Evolutionary conservation across 306 rosid species (phyloP).

Genomic region (Trichosanthes cucumerina): DNA sequence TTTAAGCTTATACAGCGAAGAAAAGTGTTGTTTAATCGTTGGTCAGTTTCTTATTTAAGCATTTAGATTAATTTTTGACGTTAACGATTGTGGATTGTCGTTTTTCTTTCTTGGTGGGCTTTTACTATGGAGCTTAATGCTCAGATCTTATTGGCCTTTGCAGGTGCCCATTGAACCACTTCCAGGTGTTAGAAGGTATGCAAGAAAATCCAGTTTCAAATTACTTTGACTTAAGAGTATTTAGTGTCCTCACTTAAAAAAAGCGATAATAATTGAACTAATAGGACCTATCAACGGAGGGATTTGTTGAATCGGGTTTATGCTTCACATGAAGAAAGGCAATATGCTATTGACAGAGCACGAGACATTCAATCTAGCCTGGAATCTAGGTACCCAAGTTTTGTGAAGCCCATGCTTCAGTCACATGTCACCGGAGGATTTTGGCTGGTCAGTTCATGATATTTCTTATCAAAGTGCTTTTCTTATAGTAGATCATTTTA

Average conservation of each 20-base stretch:
- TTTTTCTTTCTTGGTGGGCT: neutral
- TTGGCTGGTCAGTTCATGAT: conserved; percentile 36
- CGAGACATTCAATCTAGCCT: conserved; percentile 21
- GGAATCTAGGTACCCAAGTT: conserved; percentile 25
- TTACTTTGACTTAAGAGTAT: neutral
- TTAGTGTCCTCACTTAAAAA: neutral
- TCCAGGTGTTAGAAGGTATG: conserved; percentile 25
- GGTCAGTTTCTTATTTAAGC: neutral
- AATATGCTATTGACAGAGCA: conserved; percentile 31
- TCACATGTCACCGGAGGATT: conserved; percentile 51
- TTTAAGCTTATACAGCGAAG: neutral
- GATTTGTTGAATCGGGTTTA: conserved; percentile 30
- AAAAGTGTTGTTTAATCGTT: neutral
- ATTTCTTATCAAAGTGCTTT: neutral
- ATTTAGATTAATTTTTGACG: neutral
- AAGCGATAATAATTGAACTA: neutral
- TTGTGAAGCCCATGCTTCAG: conserved; percentile 43
- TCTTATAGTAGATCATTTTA: neutral
- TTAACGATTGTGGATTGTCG: neutral
- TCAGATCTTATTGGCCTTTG: neutral
- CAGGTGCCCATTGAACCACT: conserved; percentile 31
- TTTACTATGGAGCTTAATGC: neutral
- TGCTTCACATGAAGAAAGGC: conserved; percentile 34
- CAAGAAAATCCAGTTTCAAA: neutral
- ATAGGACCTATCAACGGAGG: conserved; percentile 25